Conservation (phyloP, 495 filamentous ascomycete genomes). For the Hypomontagnella monticulosa region DNA sequence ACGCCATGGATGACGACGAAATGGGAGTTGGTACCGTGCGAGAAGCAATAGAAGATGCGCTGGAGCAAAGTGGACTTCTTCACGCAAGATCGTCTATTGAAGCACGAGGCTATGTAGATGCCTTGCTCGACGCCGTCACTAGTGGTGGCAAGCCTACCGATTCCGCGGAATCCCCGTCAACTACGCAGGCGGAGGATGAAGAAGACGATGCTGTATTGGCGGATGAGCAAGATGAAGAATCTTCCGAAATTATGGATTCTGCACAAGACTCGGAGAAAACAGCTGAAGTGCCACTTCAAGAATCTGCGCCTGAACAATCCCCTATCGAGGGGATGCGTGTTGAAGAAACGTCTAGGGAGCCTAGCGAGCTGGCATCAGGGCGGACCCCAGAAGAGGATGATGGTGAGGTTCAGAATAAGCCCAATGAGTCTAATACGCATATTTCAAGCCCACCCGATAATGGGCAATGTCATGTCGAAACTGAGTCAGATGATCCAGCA, state of each 20-base stretch:
- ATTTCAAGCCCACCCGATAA: not conserved
- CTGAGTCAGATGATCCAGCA: not conserved
- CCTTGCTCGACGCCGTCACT: constrained; percentile 53
- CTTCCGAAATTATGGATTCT: not conserved
- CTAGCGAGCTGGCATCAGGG: not conserved
- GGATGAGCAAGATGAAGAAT: constrained; percentile 2
- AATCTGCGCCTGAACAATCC: not conserved
- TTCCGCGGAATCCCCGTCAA: constrained; percentile 25
- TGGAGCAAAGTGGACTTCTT: constrained; percentile 56
- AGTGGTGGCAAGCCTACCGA: constrained; percentile 32
- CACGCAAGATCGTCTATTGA: constrained; percentile 48
- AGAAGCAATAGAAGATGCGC: constrained; percentile 56
- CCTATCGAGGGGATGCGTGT: not conserved
- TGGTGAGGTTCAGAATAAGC: not conserved
- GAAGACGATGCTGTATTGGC: constrained; percentile 24
- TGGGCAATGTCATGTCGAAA: not conserved
- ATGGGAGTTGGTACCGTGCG: constrained; percentile 53
- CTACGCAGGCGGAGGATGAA: constrained; percentile 27
- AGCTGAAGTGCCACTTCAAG: not conserved
- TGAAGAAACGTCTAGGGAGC: not conserved
- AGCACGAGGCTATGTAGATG: constrained; percentile 50
- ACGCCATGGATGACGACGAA: constrained; percentile 64
- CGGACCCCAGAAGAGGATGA: not conserved
- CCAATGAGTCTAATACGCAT: not conserved
- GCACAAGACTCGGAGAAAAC: constrained; percentile 11